A percentile compares a stretch with the other conserved stretches of the same genome.
Evolutionary conservation across 768 basidiomycete genomes (phyloP).

Genomic region (Solioccasus polychromus): DNA sequence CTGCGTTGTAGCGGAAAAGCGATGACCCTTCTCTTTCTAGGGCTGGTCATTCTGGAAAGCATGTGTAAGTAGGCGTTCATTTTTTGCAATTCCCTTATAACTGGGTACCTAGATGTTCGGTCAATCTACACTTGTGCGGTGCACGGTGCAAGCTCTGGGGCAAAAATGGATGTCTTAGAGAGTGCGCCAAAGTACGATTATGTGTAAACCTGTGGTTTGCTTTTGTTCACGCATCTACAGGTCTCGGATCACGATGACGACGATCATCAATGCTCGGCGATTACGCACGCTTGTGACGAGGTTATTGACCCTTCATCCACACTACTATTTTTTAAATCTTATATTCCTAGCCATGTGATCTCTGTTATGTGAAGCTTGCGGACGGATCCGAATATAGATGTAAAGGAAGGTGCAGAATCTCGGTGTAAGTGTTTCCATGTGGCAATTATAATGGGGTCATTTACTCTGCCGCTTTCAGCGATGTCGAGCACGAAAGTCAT

Average conservation of each 20-base stretch:
- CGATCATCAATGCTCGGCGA: conserved; percentile 52
- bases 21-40: conserved; percentile 25
- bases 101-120: conserved; percentile 42
- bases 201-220: not conserved
- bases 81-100: no score
- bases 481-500: conserved; percentile 45
- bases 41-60: conserved; percentile 54
- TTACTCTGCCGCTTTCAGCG: conserved; percentile 31
- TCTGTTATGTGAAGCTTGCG: conserved; percentile 27
- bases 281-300: conserved; percentile 53
- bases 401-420: conserved; percentile 39
- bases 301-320: conserved; percentile 25
- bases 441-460: not conserved
- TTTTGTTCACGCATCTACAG: conserved; percentile 28
- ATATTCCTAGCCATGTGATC: conserved; percentile 39
- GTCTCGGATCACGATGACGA: conserved; percentile 44
- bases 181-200: conserved; percentile 47
- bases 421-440: conserved; percentile 33
- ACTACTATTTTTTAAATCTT: not conserved
- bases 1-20: not conserved
- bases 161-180: conserved; percentile 48
- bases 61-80: conserved; percentile 43
- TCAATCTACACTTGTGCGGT: conserved; percentile 54
- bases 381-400: conserved; percentile 37
- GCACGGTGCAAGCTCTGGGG: conserved; percentile 44